These are phyloP conservation scores for Magnaporthiopsis rhizophila DNA, from an alignment of 2,329 filamentous ascomycete genomes.

Conservation along the genomic window DNA sequence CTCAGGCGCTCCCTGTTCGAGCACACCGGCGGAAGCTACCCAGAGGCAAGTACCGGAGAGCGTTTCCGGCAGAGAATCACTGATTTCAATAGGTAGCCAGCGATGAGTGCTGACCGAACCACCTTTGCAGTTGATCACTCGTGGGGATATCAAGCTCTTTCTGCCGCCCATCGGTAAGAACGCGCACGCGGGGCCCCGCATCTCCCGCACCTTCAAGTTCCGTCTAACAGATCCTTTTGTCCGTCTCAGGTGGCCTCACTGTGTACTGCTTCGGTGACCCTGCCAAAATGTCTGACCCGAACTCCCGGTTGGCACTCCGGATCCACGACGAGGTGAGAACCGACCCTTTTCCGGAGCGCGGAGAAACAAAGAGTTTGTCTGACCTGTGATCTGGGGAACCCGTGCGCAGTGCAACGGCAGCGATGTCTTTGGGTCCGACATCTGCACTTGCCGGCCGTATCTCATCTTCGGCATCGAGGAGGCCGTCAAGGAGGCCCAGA, in stretches of 20 bases:
- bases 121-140: constrained; percentile 63
- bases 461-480: constrained; percentile 96
- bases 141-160: constrained; percentile 91
- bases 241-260: constrained; percentile 62
- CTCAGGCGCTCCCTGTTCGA: constrained; percentile 86
- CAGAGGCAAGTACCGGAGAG: constrained; percentile 47
- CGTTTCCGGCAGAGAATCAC: background rate
- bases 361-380: background rate
- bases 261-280: constrained; percentile 97
- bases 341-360: constrained; percentile 1
- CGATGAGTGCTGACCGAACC: background rate
- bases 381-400: background rate
- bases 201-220: no score
- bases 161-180: constrained; percentile 74
- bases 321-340: constrained; percentile 58
- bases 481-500: constrained; percentile 93
- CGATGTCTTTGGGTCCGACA: constrained; percentile 96
- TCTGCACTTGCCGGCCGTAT: constrained; percentile 93
- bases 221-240: no score
- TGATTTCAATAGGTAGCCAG: no score
- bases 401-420: constrained; percentile 71
- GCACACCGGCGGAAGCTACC: constrained; percentile 91
- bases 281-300: constrained; percentile 85
- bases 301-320: constrained; percentile 70
- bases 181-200: background rate